These are phyloP conservation scores for Lasiodiplodia sp. DNA, from an alignment of 2,329 filamentous ascomycete species.

Conservation along the genomic window DNA sequence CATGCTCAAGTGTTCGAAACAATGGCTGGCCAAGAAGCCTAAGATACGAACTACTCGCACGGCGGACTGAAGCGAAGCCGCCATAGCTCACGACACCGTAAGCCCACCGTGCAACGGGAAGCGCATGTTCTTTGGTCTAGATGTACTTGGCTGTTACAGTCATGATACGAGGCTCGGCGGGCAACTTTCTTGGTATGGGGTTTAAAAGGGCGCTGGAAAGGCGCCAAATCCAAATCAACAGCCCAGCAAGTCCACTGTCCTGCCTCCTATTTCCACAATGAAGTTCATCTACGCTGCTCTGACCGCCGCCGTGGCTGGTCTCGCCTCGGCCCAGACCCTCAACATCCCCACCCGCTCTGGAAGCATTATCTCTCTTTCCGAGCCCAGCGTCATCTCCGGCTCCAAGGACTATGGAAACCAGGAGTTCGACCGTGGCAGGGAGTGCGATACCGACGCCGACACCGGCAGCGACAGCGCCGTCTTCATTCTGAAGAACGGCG, in stretches of 20 bases:
- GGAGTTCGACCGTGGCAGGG: slow-evolving; percentile 49
- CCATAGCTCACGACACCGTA: background rate
- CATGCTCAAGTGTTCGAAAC: background rate
- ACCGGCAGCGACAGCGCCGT: slow-evolving; percentile 52
- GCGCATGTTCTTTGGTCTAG: background rate
- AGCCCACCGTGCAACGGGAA: background rate
- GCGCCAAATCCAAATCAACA: slow-evolving; percentile 28
- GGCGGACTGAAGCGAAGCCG: background rate
- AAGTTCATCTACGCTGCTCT: slow-evolving; percentile 36
- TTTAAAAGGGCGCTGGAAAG: background rate
- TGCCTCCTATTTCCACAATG: slow-evolving; percentile 32
- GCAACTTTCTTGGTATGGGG: background rate
- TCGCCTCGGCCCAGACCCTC: slow-evolving; percentile 42
- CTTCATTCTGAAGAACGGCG: slow-evolving; percentile 56
- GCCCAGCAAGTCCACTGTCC: slow-evolving; percentile 21
- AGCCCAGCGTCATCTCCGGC: slow-evolving; percentile 34
- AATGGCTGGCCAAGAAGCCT: slow-evolving; percentile 8
- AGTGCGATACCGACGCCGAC: slow-evolving; percentile 48
- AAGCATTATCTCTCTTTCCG: slow-evolving; percentile 39
- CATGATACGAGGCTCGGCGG: background rate
- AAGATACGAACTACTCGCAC: slow-evolving; percentile 2
- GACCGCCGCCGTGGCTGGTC: slow-evolving; percentile 36
- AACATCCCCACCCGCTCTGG: slow-evolving; percentile 43
- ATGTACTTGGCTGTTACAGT: background rate
- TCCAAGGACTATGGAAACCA: slow-evolving; percentile 39